Evolutionary conservation across 2,329 filamentous ascomycete species (phyloP).

Genomic region (Aspergillus nomiae): DNA sequence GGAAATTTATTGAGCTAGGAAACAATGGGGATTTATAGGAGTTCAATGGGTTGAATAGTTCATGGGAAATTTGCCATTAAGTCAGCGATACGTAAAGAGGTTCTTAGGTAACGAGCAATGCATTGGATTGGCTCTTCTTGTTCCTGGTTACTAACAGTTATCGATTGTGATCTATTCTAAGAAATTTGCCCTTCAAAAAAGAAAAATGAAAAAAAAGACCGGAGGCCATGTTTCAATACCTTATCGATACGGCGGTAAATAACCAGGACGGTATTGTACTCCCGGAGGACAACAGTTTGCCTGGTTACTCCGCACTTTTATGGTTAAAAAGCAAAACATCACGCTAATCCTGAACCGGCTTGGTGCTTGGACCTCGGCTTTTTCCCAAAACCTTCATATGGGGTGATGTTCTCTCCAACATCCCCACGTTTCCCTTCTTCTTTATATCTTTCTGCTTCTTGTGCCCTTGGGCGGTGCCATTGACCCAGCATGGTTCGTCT

Average conservation of each 20-base stretch:
- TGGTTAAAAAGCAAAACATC: background rate
- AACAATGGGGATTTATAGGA: background rate
- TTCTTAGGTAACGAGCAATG: background rate
- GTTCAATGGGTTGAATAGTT: background rate
- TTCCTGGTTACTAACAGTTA: slow-evolving; percentile 3
- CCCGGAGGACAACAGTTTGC: no score
- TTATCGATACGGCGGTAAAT: background rate
- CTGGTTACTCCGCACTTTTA: background rate
- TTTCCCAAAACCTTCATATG: background rate
- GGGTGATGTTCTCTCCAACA: background rate
- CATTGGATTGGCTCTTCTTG: background rate
- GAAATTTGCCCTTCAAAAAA: background rate
- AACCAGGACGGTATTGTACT: background rate
- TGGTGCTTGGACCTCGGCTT: background rate
- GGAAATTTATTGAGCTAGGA: background rate
- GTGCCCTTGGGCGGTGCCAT: background rate
- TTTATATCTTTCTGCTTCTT: background rate
- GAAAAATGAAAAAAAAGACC: background rate
- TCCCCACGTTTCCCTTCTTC: background rate
- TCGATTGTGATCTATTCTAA: background rate
- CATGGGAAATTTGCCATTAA: background rate
- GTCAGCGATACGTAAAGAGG: slow-evolving; percentile 1
- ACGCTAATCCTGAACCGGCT: background rate
- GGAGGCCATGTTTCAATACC: background rate
- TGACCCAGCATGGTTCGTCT: slow-evolving; percentile 15